A percentile compares a stretch with the other conserved stretches of the same genome.
phyloP scores from a whole-genome alignment of 1,284 basidiomycete genomes.

The Ceratobasidium sp. region DNA sequence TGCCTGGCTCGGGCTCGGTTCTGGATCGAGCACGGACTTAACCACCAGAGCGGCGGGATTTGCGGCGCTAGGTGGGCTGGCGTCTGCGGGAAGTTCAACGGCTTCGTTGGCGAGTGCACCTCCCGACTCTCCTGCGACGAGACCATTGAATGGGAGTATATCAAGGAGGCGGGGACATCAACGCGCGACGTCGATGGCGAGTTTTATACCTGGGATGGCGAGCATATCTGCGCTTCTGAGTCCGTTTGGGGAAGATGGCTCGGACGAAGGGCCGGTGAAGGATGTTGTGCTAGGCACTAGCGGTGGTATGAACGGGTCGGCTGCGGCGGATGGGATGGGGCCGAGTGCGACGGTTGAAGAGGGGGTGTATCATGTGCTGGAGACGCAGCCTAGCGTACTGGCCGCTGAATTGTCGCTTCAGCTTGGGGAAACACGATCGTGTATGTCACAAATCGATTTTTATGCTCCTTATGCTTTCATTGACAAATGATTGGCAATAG shows the following conservation, averaged over 20 bases:
- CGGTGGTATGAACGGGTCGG: constrained; percentile 26
- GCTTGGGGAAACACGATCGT: constrained; percentile 85
- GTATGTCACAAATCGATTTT: constrained; percentile 64
- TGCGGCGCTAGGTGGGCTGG: constrained; percentile 26
- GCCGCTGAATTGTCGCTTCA: constrained; percentile 82
- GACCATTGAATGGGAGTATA: constrained; percentile 18
- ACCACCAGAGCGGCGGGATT: background rate
- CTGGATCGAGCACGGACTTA: constrained; percentile 9
- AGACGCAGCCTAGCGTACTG: constrained; percentile 85
- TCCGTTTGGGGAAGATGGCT: constrained; percentile 27
- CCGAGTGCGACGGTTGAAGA: constrained; percentile 60
- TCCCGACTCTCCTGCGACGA: constrained; percentile 32
- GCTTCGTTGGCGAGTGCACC: constrained; percentile 39
- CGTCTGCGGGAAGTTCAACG: constrained; percentile 28
- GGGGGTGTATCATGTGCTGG: constrained; percentile 82
- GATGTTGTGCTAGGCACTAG: background rate
- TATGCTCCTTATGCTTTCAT: background rate
- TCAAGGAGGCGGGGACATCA: constrained; percentile 21
- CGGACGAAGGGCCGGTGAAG: background rate
- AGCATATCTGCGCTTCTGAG: constrained; percentile 33
- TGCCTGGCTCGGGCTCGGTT: constrained; percentile 7
- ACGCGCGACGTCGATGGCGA: constrained; percentile 40
- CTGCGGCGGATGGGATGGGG: constrained; percentile 53
- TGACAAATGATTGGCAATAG: constrained; percentile 27
- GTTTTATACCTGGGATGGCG: constrained; percentile 40